Percentiles rank a stretch among this genome's conserved stretches.
Conservation (phyloP, 805 yeast genomes). For the Candida germanica region DNA sequence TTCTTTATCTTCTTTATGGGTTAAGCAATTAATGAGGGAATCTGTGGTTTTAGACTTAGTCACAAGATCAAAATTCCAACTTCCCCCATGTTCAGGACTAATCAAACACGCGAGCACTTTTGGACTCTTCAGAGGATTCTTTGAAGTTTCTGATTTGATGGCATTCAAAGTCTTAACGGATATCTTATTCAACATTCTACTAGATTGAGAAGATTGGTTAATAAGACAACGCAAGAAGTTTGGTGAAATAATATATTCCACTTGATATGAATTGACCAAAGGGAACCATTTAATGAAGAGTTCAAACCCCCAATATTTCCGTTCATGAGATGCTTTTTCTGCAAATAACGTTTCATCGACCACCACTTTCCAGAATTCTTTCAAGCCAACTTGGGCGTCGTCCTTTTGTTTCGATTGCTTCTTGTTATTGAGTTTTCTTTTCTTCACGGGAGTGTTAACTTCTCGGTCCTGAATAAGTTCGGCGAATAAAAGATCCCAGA, state of each 20-base stretch:
- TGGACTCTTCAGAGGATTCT: slow-evolving; percentile 40
- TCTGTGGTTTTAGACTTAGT: slow-evolving; percentile 71
- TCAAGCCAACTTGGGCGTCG: slow-evolving; percentile 25
- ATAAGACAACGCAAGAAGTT: slow-evolving; percentile 71
- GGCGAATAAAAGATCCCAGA: slow-evolving; percentile 61
- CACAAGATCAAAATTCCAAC: slow-evolving; percentile 69
- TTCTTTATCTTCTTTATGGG: slow-evolving; percentile 1
- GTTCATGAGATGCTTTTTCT: slow-evolving; percentile 73
- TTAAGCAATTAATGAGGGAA: slow-evolving; percentile 24
- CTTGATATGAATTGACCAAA: slow-evolving; percentile 15
- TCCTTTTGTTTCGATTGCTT: slow-evolving; percentile 25
- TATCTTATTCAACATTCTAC: slow-evolving; percentile 63
- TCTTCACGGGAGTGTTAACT: slow-evolving; percentile 19
- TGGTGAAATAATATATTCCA: slow-evolving; percentile 46
- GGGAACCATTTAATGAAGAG: slow-evolving; percentile 52
- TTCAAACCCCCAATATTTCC: slow-evolving; percentile 84
- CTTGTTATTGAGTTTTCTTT: slow-evolving; percentile 14
- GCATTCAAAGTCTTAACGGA: slow-evolving; percentile 51
- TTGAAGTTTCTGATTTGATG: slow-evolving; percentile 37
- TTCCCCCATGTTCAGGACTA: slow-evolving; percentile 42
- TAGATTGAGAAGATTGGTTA: slow-evolving; percentile 68
- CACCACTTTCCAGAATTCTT: slow-evolving; percentile 75
- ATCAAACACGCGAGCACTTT: slow-evolving; percentile 23
- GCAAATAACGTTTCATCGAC: slow-evolving; percentile 81
- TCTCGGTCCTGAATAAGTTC: slow-evolving; percentile 29